Conservation (phyloP, 75 land plant species). For the Isoetes taiwanensis region DNA sequence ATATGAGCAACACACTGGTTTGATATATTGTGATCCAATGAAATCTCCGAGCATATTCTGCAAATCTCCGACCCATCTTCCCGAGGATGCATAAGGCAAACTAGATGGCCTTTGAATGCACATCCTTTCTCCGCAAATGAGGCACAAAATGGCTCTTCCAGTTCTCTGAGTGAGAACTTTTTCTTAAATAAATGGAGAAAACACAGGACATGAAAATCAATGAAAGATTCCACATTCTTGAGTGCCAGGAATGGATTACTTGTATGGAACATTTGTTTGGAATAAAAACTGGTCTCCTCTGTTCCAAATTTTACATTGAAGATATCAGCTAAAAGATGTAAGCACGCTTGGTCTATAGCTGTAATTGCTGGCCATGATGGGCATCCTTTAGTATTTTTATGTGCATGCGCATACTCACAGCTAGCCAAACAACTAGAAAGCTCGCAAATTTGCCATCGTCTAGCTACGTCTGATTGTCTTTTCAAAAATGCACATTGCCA, state of each 20-base stretch:
- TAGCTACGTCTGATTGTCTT: too few relatives aligned
- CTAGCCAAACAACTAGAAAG: neutral
- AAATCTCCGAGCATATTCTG: slow-evolving; percentile 4
- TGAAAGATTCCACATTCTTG: slow-evolving; percentile 19
- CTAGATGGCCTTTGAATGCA: neutral
- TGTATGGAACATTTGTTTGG: neutral
- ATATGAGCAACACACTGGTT: slow-evolving; percentile 10
- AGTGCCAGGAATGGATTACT: slow-evolving; percentile 15
- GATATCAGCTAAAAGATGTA: slow-evolving; percentile 16
- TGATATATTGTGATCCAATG: slow-evolving; percentile 5
- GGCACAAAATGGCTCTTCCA: neutral
- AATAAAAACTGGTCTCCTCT: neutral
- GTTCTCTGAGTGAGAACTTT: neutral
- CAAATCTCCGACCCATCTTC: too few relatives aligned
- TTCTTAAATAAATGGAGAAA: slow-evolving; percentile 12
- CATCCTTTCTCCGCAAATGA: neutral
- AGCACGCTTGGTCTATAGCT: slow-evolving; percentile 10
- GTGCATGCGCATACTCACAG: neutral
- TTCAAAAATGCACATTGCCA: too few relatives aligned
- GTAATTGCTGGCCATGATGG: neutral
- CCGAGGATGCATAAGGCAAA: too few relatives aligned
- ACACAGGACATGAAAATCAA: slow-evolving; percentile 11
- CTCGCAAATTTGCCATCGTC: too few relatives aligned
- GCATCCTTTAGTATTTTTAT: slow-evolving; percentile 4
- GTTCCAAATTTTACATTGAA: slow-evolving; percentile 15